phyloP scores from a whole-genome alignment of 805 yeast species.

The Wickerhamomyces bisporus region DNA sequence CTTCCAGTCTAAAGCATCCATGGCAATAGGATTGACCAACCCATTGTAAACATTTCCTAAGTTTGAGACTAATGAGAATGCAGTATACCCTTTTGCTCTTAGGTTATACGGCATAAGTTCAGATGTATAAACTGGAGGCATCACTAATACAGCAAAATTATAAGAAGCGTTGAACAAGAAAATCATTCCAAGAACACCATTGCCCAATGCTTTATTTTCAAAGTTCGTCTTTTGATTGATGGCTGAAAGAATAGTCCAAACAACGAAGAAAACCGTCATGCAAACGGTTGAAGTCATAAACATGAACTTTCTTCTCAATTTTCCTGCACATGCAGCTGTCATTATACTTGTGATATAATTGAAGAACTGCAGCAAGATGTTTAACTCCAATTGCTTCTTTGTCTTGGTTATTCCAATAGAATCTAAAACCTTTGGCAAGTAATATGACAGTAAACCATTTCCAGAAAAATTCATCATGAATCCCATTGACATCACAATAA shows the following conservation, averaged over 20 bases:
- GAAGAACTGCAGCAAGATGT: slow-evolving; percentile 40
- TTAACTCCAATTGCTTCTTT: slow-evolving; percentile 36
- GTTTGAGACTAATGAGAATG: slow-evolving; percentile 8
- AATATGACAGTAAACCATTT: slow-evolving; percentile 42
- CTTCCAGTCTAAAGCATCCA: background rate
- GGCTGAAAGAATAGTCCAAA: slow-evolving; percentile 40
- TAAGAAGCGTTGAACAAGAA: slow-evolving; percentile 35
- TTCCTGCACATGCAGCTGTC: slow-evolving; percentile 18
- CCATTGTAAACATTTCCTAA: slow-evolving; percentile 21
- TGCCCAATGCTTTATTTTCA: slow-evolving; percentile 28
- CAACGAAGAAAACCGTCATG: slow-evolving; percentile 29
- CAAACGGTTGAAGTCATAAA: slow-evolving; percentile 27
- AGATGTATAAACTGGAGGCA: slow-evolving; percentile 37
- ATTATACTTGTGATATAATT: slow-evolving; percentile 27
- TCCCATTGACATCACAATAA: slow-evolving; percentile 26
- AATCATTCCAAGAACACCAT: slow-evolving; percentile 42
- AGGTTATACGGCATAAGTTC: slow-evolving; percentile 27
- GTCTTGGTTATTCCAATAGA: slow-evolving; percentile 44
- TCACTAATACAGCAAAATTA: slow-evolving; percentile 35
- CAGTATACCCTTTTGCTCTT: slow-evolving; percentile 18
- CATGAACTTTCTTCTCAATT: slow-evolving; percentile 29
- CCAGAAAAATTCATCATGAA: slow-evolving; percentile 39
- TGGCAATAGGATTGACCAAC: slow-evolving; percentile 25
- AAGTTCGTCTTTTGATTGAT: background rate
- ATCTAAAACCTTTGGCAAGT: slow-evolving; percentile 39